These are phyloP conservation scores for Suillus subluteus DNA, from an alignment of 768 basidiomycete species.

Conservation along the genomic window DNA sequence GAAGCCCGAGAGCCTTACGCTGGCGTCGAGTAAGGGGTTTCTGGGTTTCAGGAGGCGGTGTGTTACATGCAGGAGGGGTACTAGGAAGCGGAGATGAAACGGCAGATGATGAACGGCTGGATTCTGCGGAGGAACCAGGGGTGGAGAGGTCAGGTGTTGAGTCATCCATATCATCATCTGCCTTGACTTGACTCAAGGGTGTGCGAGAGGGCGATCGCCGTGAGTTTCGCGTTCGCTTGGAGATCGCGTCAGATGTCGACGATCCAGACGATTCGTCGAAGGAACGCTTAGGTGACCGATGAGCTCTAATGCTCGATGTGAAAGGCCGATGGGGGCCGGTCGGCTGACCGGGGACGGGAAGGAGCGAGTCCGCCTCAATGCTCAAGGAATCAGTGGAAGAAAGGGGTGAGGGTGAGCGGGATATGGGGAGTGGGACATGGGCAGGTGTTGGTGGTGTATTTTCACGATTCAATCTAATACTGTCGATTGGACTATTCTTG, in stretches of 20 bases:
- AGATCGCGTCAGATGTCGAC: constrained; percentile 38
- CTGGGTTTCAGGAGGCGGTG: constrained; percentile 35
- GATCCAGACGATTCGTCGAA: constrained; percentile 60
- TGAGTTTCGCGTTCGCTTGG: constrained; percentile 39
- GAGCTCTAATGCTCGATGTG: constrained; percentile 34
- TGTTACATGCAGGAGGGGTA: constrained; percentile 26
- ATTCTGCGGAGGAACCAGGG: constrained; percentile 30
- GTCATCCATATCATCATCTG: constrained; percentile 34
- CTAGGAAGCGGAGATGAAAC: constrained; percentile 42
- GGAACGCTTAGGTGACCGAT: constrained; percentile 59
- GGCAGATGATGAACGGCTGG: constrained; percentile 35
- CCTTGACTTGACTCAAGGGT: constrained; percentile 23
- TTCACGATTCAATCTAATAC: constrained; percentile 26
- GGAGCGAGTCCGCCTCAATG: constrained; percentile 33
- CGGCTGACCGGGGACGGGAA: constrained; percentile 26
- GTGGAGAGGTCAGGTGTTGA: constrained; percentile 50
- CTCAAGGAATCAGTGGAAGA: constrained; percentile 28
- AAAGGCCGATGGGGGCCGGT: constrained; percentile 15
- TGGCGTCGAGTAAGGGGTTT: constrained; percentile 65
- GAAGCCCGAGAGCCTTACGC: constrained; percentile 69
- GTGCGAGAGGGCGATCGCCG: constrained; percentile 25
- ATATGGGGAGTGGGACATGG: constrained; percentile 42
- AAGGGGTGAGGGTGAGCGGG: constrained; percentile 41
- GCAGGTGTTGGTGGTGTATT: constrained; percentile 30
- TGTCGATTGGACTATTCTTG: constrained; percentile 29